Conservation (phyloP, 129 eudicot species). For the Centaurea solstitialis region DNA sequence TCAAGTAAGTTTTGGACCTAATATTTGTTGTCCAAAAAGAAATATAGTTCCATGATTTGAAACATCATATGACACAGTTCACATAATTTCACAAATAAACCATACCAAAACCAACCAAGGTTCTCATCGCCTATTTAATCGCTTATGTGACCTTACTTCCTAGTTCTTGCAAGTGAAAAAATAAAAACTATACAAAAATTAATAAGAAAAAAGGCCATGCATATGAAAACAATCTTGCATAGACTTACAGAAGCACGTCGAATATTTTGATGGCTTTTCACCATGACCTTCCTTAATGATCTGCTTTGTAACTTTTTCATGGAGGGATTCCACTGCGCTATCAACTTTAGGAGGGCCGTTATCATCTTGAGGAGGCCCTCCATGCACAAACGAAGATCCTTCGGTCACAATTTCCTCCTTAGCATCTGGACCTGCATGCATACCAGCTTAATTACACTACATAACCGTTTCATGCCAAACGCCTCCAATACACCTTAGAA, state of each 20-base stretch:
- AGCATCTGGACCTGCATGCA: conserved; percentile 47
- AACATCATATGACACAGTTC: conserved; percentile 1
- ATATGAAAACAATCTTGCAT: background rate
- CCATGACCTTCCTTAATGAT: conserved; percentile 95
- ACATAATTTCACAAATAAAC: background rate
- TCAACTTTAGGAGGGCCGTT: conserved; percentile 76
- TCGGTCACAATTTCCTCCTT: conserved; percentile 63
- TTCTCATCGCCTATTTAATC: too few relatives aligned
- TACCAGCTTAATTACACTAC: background rate
- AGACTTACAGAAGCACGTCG: conserved; percentile 95
- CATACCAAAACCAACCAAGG: too few relatives aligned
- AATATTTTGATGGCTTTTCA: conserved; percentile 90
- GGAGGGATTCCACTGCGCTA: conserved; percentile 62
- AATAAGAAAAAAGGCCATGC: background rate
- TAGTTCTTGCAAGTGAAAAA: conserved; percentile 10
- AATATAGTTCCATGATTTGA: background rate
- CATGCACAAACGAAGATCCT: conserved; percentile 77
- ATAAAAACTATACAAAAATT: too few relatives aligned
- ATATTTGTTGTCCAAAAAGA: background rate
- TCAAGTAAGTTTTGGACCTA: background rate
- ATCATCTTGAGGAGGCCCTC: conserved; percentile 71
- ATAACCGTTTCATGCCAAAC: background rate
- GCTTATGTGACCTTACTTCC: conserved; percentile 8
- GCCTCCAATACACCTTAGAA: background rate
- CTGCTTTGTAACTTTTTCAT: conserved; percentile 93